phyloP scores from a whole-genome alignment of 164 flowering plant species.

The Echeveria elegans region DNA sequence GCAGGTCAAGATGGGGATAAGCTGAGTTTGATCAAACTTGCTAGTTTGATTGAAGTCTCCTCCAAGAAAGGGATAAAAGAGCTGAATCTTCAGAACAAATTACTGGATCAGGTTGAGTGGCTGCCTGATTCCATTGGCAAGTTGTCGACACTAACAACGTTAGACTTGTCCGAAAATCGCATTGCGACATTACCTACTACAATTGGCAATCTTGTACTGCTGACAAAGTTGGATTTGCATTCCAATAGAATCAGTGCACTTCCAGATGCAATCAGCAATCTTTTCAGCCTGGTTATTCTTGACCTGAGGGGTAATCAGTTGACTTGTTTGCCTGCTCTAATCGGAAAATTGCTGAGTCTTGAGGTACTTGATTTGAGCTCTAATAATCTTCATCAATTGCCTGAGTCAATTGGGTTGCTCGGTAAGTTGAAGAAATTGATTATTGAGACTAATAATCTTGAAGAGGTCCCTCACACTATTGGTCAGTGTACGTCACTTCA shows the following conservation, averaged over 20 bases:
- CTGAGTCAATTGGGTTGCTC: slow-evolving; percentile 42
- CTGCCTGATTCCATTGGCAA: slow-evolving; percentile 64
- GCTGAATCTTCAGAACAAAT: slow-evolving; percentile 54
- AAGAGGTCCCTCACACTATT: slow-evolving; percentile 58
- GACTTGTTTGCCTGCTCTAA: slow-evolving; percentile 45
- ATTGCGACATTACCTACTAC: slow-evolving; percentile 55
- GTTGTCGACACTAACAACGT: slow-evolving; percentile 30
- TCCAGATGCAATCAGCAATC: slow-evolving; percentile 48
- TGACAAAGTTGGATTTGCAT: slow-evolving; percentile 52
- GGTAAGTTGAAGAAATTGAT: slow-evolving; percentile 37
- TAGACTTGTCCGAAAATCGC: slow-evolving; percentile 50
- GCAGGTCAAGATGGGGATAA: slow-evolving; percentile 31
- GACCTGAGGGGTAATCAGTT: slow-evolving; percentile 50
- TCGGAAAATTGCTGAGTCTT: slow-evolving; percentile 42
- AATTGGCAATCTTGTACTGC: slow-evolving; percentile 33
- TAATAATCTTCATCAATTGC: slow-evolving; percentile 38
- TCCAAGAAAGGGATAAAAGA: slow-evolving; percentile 35
- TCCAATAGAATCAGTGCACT: slow-evolving; percentile 62
- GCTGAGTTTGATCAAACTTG: slow-evolving; percentile 48
- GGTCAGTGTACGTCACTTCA: slow-evolving; percentile 54
- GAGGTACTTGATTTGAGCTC: slow-evolving; percentile 49
- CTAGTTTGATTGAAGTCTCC: slow-evolving; percentile 45
- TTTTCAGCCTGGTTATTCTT: slow-evolving; percentile 39
- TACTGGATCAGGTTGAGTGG: slow-evolving; percentile 65
- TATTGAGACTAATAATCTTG: slow-evolving; percentile 56